phyloP scores from a whole-genome alignment of 2,329 filamentous ascomycete species.

The Hortaea werneckii region DNA sequence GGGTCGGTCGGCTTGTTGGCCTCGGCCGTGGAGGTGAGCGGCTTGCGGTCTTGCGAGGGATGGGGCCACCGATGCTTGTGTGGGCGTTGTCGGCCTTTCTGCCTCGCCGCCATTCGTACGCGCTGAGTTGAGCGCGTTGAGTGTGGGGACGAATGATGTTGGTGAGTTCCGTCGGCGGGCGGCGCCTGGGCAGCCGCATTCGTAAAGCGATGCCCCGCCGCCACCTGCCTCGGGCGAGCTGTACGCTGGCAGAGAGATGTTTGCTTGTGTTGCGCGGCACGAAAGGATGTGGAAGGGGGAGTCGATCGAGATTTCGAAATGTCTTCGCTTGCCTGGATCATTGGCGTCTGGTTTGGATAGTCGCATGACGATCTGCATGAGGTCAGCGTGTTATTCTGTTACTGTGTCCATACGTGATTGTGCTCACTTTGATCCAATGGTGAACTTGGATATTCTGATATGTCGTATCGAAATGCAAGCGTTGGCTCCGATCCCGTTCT shows the following conservation, averaged over 20 bases:
- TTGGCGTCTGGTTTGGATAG: slow-evolving; percentile 74
- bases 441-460: slow-evolving; percentile 90
- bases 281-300: slow-evolving; percentile 89
- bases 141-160: slow-evolving; percentile 44
- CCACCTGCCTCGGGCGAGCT: slow-evolving; percentile 40
- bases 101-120: slow-evolving; percentile 16
- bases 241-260: slow-evolving; percentile 78
- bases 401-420: background rate
- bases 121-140: slow-evolving; percentile 43
- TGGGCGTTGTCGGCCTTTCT: slow-evolving; percentile 9
- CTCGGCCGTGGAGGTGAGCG: slow-evolving; percentile 30
- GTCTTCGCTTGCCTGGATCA: slow-evolving; percentile 68
- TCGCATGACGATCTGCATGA: slow-evolving; percentile 70
- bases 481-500: slow-evolving; percentile 54
- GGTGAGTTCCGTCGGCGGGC: slow-evolving; percentile 40
- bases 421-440: slow-evolving; percentile 84
- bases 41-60: slow-evolving; percentile 41
- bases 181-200: slow-evolving; percentile 59
- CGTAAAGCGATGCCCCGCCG: slow-evolving; percentile 30
- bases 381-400: background rate
- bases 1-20: slow-evolving; percentile 47
- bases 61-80: slow-evolving; percentile 23
- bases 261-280: slow-evolving; percentile 84
- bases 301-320: slow-evolving; percentile 95
- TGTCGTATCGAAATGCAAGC: slow-evolving; percentile 80